phyloP scores from a whole-genome alignment of 352 stramenopile genomes.

The Phytophthora pisi region DNA sequence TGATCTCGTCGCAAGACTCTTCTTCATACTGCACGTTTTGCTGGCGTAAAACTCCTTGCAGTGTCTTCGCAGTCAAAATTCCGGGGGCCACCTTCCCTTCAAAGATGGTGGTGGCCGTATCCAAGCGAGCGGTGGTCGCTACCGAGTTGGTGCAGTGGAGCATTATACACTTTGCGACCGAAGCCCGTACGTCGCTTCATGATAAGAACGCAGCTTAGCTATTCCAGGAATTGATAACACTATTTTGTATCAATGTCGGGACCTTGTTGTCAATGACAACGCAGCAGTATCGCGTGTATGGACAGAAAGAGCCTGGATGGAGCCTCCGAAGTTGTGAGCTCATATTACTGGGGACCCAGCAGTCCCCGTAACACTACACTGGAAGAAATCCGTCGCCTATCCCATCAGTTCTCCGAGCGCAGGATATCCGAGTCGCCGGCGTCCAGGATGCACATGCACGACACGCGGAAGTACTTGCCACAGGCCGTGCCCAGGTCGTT shows the following conservation, averaged over 20 bases:
- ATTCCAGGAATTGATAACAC: not conserved
- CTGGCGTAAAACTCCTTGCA: slow-evolving; percentile 23
- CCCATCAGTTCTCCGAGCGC: slow-evolving; percentile 37
- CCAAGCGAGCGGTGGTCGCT: slow-evolving; percentile 8
- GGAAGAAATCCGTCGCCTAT: not conserved
- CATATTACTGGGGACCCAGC: slow-evolving; percentile 4
- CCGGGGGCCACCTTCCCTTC: slow-evolving; percentile 6
- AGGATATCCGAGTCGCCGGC: slow-evolving; percentile 99
- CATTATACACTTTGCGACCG: slow-evolving; percentile 4
- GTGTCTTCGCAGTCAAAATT: slow-evolving; percentile 36
- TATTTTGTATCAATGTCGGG: no score
- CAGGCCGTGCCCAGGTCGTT: slow-evolving; percentile 97
- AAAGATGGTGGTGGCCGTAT: not conserved
- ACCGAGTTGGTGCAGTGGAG: slow-evolving; percentile 13
- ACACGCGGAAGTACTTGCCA: slow-evolving; percentile 99
- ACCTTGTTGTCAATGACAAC: not conserved
- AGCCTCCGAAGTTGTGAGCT: slow-evolving; percentile 6
- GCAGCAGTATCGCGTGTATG: not conserved
- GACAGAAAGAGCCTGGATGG: not conserved
- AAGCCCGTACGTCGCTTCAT: not conserved
- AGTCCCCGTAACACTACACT: slow-evolving; percentile 1
- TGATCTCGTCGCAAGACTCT: slow-evolving; percentile 1
- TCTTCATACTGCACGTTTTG: slow-evolving; percentile 3
- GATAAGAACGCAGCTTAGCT: not conserved
- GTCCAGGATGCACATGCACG: slow-evolving; percentile 96